Conservation (phyloP, 345 rosid species). For the Boechera retrofracta region DNA sequence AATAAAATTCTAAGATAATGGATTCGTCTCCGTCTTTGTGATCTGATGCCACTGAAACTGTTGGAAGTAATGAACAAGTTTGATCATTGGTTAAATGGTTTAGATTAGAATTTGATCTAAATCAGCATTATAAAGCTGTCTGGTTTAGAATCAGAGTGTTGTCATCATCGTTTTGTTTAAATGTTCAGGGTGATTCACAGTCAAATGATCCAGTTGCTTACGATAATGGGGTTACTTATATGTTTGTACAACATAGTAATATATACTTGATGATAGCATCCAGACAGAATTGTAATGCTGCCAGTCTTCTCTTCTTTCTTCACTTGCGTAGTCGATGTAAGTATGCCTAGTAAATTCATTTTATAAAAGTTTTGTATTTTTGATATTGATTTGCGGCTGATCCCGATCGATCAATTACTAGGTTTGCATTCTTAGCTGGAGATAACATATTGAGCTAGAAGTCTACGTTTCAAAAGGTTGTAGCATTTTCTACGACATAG, state of each 20-base stretch:
- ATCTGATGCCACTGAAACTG: conserved; percentile 3
- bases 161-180: not conserved
- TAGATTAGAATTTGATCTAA: not conserved
- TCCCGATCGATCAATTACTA: too few relatives aligned
- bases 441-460: too few relatives aligned
- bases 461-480: too few relatives aligned
- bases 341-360: not conserved
- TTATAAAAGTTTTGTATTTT: too few relatives aligned
- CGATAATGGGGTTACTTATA: conserved; percentile 70
- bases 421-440: too few relatives aligned
- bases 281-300: conserved; percentile 78
- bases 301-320: conserved; percentile 65
- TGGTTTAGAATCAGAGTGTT: not conserved
- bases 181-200: conserved; percentile 64
- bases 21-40: not conserved
- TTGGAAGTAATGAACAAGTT: not conserved
- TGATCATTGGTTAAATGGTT: conserved; percentile 3
- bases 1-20: not conserved
- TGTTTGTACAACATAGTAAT: conserved; percentile 75
- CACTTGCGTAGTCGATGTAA: conserved; percentile 71
- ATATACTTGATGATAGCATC: conserved; percentile 72
- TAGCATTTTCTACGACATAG: too few relatives aligned
- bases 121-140: not conserved
- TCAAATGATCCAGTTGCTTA: conserved; percentile 81
- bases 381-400: too few relatives aligned